A percentile compares a stretch with the other conserved stretches of the same genome.
phyloP scores from a whole-genome alignment of 768 basidiomycete genomes.

The Neoboletus magnificus region DNA sequence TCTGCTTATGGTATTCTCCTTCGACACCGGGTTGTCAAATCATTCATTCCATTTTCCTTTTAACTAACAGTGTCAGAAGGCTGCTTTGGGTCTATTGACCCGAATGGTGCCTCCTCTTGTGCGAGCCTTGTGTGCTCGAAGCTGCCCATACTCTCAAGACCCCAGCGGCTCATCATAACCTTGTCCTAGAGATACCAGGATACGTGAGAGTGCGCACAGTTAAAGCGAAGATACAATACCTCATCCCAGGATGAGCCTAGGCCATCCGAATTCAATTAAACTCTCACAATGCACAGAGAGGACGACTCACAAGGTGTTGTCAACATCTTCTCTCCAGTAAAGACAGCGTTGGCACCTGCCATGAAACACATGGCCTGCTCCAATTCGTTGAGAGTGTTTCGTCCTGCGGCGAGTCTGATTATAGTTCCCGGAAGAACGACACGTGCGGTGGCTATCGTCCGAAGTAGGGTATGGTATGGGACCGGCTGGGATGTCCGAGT shows the following conservation, averaged over 20 bases:
- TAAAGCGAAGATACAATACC: conserved; percentile 35
- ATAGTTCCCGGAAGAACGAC: conserved; percentile 90
- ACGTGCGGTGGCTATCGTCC: conserved; percentile 93
- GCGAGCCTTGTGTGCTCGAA: conserved; percentile 73
- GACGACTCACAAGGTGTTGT: conserved; percentile 84
- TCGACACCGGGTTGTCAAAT: not conserved
- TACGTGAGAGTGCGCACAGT: not conserved
- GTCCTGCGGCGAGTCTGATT: conserved; percentile 91
- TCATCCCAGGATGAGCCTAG: conserved; percentile 93
- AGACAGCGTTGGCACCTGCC: conserved; percentile 97
- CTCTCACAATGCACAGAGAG: not conserved
- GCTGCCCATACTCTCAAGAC: conserved; percentile 84
- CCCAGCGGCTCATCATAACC: conserved; percentile 91
- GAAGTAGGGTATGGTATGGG: conserved; percentile 75
- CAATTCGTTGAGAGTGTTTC: conserved; percentile 83
- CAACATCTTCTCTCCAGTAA: conserved; percentile 97
- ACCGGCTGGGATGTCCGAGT: conserved; percentile 55
- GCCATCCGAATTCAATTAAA: conserved; percentile 7
- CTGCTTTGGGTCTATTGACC: conserved; percentile 2
- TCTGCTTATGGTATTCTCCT: not conserved
- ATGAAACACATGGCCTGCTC: conserved; percentile 99
- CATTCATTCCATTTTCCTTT: not conserved
- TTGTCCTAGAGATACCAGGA: conserved; percentile 59
- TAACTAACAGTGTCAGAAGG: not conserved
- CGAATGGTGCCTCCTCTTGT: conserved; percentile 44